These are phyloP conservation scores for Epipyxis sp. DNA, from an alignment of 108 stramenopile species.

Conservation along the genomic window DNA sequence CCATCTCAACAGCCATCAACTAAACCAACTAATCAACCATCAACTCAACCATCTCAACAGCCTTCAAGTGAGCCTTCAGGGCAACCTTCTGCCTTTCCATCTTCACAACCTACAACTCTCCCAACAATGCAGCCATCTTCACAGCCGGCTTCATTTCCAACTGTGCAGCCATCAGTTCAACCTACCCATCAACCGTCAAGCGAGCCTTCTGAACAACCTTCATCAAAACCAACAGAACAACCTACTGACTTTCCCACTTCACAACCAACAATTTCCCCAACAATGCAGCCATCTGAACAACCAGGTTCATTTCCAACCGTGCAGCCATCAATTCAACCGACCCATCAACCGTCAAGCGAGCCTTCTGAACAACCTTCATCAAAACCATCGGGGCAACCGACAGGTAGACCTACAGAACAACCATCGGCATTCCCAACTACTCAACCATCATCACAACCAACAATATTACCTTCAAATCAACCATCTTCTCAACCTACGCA, in stretches of 20 bases:
- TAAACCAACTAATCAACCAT: background rate
- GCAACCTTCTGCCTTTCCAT: background rate
- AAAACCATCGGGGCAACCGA: too few relatives aligned
- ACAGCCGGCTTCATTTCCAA: background rate
- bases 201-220: background rate
- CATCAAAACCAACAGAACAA: background rate
- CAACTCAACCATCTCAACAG: background rate
- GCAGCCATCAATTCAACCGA: too few relatives aligned
- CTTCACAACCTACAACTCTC: background rate
- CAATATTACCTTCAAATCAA: background rate
- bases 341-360: too few relatives aligned
- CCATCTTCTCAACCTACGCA: background rate
- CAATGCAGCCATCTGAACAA: background rate
- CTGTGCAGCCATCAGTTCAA: background rate
- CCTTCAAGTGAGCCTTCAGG: background rate
- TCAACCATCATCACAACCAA: background rate
- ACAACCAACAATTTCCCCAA: slow-evolving; percentile 11
- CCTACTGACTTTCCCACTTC: background rate
- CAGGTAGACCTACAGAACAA: too few relatives aligned
- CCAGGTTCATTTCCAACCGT: too few relatives aligned
- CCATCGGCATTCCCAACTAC: too few relatives aligned
- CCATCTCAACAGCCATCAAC: background rate
- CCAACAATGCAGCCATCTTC: background rate
- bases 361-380: too few relatives aligned
- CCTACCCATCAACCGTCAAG: background rate